Percentiles rank a stretch among this genome's conserved stretches.
Evolutionary conservation across 139 green algal genomes (phyloP).

Genomic region (Chloropicon primus): DNA sequence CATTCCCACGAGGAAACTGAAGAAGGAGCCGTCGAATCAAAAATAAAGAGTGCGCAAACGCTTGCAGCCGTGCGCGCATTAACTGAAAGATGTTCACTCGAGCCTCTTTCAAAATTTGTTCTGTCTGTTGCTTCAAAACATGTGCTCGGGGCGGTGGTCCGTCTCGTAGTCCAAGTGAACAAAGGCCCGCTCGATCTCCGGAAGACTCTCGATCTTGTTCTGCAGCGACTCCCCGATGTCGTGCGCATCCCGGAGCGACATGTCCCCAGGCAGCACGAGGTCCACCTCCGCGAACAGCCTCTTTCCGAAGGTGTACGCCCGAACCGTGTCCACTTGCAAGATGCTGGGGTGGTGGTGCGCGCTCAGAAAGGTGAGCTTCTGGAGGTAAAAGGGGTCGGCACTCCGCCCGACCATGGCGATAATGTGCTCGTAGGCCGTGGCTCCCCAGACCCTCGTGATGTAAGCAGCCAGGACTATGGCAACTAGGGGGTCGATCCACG

Average conservation of each 20-base stretch:
- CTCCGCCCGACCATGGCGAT: slow-evolving; percentile 25
- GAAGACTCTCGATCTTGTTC: slow-evolving; percentile 33
- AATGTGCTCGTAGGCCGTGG: slow-evolving; percentile 32
- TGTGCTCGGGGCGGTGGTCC: slow-evolving; percentile 36
- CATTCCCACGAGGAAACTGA: not conserved
- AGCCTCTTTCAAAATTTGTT: no score
- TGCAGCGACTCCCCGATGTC: slow-evolving; percentile 30
- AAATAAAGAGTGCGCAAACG: no score
- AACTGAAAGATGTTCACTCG: no score
- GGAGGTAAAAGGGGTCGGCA: slow-evolving; percentile 24
- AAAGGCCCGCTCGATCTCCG: slow-evolving; percentile 37
- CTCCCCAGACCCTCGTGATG: slow-evolving; percentile 33
- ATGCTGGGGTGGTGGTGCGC: slow-evolving; percentile 34
- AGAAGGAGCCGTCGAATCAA: no score
- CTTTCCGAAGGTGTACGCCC: slow-evolving; percentile 37
- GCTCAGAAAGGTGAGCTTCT: slow-evolving; percentile 34
- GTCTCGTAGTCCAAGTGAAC: slow-evolving; percentile 42
- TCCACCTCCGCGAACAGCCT: slow-evolving; percentile 43
- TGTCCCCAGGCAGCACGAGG: slow-evolving; percentile 32
- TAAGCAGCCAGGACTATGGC: slow-evolving; percentile 36
- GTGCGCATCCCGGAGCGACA: slow-evolving; percentile 22
- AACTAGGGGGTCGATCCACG: slow-evolving; percentile 29
- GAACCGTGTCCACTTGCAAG: slow-evolving; percentile 36
- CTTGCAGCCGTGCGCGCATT: no score
- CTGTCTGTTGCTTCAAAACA: no score